A percentile compares a stretch with the other conserved stretches of the same genome.
Conservation (phyloP, 805 yeast genomes). For the Nematodospora valgi region DNA sequence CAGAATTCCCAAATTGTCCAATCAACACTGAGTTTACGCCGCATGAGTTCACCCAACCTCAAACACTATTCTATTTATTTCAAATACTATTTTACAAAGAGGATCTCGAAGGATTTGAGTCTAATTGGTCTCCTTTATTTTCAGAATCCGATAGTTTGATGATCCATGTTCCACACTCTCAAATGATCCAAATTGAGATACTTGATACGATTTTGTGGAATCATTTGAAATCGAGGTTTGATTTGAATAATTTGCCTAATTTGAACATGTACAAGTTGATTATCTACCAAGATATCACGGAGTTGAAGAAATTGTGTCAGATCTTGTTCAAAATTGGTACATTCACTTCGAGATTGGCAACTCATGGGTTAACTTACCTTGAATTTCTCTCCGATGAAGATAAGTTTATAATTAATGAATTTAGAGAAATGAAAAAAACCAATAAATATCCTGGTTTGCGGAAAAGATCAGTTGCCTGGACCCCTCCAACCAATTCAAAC, state of each 20-base stretch:
- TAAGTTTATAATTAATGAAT: constrained; percentile 3
- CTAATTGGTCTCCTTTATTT: constrained; percentile 4
- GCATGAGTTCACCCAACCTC: constrained; percentile 14
- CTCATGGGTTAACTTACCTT: constrained; percentile 17
- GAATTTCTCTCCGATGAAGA: constrained; percentile 16
- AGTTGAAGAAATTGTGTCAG: constrained; percentile 16
- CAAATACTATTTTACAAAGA: constrained; percentile 14
- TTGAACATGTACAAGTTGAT: constrained; percentile 14
- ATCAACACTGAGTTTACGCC: constrained; percentile 7
- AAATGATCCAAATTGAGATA: constrained; percentile 4
- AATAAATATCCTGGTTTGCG: constrained; percentile 3
- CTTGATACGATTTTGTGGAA: constrained; percentile 4
- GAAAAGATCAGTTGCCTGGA: no score
- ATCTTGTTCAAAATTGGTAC: constrained; percentile 18
- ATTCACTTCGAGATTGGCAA: constrained; percentile 17
- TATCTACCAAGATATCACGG: constrained; percentile 12
- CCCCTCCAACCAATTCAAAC: not conserved
- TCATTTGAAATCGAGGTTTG: constrained; percentile 9
- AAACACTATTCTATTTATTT: constrained; percentile 12
- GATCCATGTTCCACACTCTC: constrained; percentile 1
- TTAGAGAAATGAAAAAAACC: constrained; percentile 1
- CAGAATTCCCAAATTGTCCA: constrained; percentile 19
- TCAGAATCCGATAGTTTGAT: constrained; percentile 2
- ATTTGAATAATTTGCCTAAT: not conserved
- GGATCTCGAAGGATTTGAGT: constrained; percentile 10